A percentile compares a stretch with the other conserved stretches of the same genome.
These are phyloP conservation scores for Tilletia indica DNA, from an alignment of 1,284 basidiomycete genomes.

Conservation along the genomic window DNA sequence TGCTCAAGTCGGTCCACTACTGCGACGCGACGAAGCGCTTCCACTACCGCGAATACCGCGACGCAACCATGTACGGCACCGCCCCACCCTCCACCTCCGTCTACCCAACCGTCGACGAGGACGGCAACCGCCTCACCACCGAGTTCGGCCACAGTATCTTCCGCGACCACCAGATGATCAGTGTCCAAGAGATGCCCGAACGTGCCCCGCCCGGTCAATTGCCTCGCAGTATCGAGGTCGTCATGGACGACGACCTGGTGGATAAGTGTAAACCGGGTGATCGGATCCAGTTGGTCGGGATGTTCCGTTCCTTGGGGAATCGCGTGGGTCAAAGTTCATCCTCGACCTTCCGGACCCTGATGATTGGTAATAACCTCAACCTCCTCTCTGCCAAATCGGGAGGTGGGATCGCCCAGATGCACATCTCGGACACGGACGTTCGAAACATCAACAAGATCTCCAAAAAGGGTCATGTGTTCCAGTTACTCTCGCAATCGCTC, in stretches of 20 bases:
- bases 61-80: conserved; percentile 86
- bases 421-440: conserved; percentile 90
- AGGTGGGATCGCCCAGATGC: conserved; percentile 89
- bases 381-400: conserved; percentile 94
- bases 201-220: conserved; percentile 94
- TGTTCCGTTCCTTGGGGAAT: conserved; percentile 89
- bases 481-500: conserved; percentile 85
- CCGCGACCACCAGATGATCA: conserved; percentile 93
- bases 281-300: conserved; percentile 91
- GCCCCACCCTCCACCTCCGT: conserved; percentile 41
- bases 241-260: conserved; percentile 93
- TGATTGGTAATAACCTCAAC: conserved; percentile 93
- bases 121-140: conserved; percentile 80
- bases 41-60: conserved; percentile 86
- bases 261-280: conserved; percentile 98
- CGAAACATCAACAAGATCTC: conserved; percentile 93
- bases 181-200: conserved; percentile 99
- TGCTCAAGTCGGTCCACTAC: conserved; percentile 94
- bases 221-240: conserved; percentile 90
- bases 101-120: conserved; percentile 85
- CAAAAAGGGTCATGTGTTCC: conserved; percentile 77
- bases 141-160: conserved; percentile 92
- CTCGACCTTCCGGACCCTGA: conserved; percentile 79
- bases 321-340: conserved; percentile 69
- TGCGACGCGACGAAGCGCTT: conserved; percentile 81